Evolutionary conservation across 768 basidiomycete genomes (phyloP).

Genomic region (Tricholoma terreum): DNA sequence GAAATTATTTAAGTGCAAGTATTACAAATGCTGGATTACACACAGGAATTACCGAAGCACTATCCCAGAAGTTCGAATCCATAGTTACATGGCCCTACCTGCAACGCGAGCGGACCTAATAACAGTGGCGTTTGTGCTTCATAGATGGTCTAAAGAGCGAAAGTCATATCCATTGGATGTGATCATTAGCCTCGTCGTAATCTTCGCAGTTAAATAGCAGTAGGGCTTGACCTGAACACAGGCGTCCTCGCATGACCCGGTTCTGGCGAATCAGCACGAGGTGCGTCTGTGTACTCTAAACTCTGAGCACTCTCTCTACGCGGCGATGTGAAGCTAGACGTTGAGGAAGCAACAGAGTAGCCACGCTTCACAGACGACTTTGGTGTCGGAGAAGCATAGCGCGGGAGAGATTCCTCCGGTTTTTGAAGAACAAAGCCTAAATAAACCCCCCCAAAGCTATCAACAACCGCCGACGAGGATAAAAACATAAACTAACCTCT

Average conservation of each 20-base stretch:
- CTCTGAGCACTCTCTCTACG: constrained; percentile 24
- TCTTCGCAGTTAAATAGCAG: constrained; percentile 19
- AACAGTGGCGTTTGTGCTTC: not conserved
- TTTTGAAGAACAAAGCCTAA: constrained; percentile 55
- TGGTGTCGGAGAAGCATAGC: constrained; percentile 41
- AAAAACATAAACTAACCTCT: constrained; percentile 42
- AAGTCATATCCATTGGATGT: not conserved
- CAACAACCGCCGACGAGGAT: not conserved
- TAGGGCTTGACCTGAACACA: constrained; percentile 34
- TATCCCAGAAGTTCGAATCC: not conserved
- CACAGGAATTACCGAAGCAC: not conserved
- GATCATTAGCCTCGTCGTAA: no score
- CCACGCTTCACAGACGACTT: constrained; percentile 14
- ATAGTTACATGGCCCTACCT: not conserved
- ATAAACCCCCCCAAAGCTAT: not conserved
- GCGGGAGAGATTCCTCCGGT: constrained; percentile 57
- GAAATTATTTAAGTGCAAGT: not conserved
- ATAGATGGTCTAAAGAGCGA: not conserved
- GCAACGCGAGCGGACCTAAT: not conserved
- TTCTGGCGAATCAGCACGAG: not conserved
- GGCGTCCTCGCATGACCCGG: constrained; percentile 10
- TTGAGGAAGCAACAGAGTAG: constrained; percentile 25
- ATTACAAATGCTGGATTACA: not conserved
- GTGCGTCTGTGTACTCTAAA: not conserved
- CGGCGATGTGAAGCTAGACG: constrained; percentile 38